A percentile compares a stretch with the other conserved stretches of the same genome.
These are phyloP conservation scores for Quercus agrifolia DNA, from an alignment of 306 rosid genomes.

Conservation along the genomic window DNA sequence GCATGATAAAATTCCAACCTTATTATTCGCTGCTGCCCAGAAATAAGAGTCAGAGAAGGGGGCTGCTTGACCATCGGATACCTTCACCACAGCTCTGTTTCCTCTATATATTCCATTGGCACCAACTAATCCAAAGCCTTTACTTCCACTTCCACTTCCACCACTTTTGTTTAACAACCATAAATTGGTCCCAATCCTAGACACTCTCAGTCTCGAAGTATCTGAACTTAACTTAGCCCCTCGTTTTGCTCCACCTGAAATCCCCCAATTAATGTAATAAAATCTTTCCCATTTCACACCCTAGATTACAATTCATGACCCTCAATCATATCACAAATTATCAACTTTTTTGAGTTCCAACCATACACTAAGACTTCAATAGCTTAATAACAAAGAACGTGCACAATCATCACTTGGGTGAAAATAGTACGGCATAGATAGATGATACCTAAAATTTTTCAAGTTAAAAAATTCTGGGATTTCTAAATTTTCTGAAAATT, in stretches of 20 bases:
- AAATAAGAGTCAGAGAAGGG: background rate
- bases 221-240: background rate
- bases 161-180: background rate
- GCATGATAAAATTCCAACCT: background rate
- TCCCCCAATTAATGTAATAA: background rate
- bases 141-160: background rate
- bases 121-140: constrained; percentile 14
- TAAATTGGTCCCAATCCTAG: background rate
- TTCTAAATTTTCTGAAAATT: no score
- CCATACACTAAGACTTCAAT: background rate
- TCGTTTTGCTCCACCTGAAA: constrained; percentile 29
- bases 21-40: constrained; percentile 1
- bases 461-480: no score
- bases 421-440: no score
- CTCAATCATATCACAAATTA: no score
- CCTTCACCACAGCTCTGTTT: constrained; percentile 5
- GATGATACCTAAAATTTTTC: no score
- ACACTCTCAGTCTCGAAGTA: background rate
- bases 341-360: no score
- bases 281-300: background rate
- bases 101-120: background rate
- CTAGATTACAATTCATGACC: no score
- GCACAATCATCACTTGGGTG: no score
- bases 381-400: no score
- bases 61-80: constrained; percentile 32